Conservation (phyloP, 192 early-diverging fungal genomes). For the Paraglomus occultum region DNA sequence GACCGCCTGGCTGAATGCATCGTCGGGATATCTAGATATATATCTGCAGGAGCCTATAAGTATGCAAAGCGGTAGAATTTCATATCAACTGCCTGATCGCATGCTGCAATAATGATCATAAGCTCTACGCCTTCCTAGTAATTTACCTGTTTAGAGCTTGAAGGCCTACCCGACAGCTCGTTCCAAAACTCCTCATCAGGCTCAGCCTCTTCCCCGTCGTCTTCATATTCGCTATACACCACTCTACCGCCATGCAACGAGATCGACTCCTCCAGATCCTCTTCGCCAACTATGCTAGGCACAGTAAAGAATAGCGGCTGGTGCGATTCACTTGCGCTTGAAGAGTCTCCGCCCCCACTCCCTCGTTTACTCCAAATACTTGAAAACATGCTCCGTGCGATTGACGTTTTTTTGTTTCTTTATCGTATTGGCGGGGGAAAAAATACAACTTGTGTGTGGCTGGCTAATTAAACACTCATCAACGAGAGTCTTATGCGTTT, state of each 20-base stretch:
- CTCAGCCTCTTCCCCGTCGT: conserved; percentile 6
- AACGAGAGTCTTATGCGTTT: too few species aligned
- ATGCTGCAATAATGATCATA: not conserved
- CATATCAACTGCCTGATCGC: too few species aligned
- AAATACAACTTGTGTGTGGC: too few species aligned
- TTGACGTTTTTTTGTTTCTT: too few species aligned
- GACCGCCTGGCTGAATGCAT: conserved; percentile 30
- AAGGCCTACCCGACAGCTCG: not conserved
- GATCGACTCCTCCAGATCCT: conserved; percentile 15
- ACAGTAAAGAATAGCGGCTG: conserved; percentile 14
- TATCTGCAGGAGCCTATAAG: conserved; percentile 49
- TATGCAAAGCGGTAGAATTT: not conserved
- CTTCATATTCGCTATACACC: not conserved
- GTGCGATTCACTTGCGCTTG: too few species aligned
- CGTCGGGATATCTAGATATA: conserved; percentile 50
- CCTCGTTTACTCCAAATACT: too few species aligned
- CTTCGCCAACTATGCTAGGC: conserved; percentile 1
- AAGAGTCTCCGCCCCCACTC: too few species aligned
- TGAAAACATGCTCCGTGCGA: too few species aligned
- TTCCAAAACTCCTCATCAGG: conserved; percentile 1
- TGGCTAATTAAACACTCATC: too few species aligned
- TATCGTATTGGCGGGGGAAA: too few species aligned
- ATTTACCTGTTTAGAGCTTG: conserved; percentile 3
- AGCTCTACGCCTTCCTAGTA: not conserved
- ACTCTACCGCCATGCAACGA: not conserved